These are phyloP conservation scores for Pleurotus salmoneostramineus DNA, from an alignment of 768 basidiomycete species.

Conservation along the genomic window DNA sequence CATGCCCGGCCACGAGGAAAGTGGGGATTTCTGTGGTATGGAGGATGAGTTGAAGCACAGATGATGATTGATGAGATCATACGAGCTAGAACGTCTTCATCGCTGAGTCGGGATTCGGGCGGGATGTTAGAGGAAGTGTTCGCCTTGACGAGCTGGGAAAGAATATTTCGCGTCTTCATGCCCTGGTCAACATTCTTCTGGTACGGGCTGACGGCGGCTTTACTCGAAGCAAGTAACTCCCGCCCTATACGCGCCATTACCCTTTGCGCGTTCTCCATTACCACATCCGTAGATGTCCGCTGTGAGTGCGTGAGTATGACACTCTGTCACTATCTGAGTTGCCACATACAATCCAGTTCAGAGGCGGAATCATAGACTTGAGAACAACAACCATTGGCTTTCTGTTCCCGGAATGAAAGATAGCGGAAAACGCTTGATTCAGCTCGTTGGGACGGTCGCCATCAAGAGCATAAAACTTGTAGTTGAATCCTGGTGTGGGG, in stretches of 20 bases:
- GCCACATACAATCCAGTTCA: slow-evolving; percentile 34
- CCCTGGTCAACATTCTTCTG: not conserved
- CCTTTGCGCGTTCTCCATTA: slow-evolving; percentile 24
- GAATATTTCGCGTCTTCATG: not conserved
- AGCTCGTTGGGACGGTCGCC: slow-evolving; percentile 40
- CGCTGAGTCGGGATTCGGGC: slow-evolving; percentile 37
- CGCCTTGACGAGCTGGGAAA: slow-evolving; percentile 39
- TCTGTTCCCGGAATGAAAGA: slow-evolving; percentile 40
- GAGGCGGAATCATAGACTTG: slow-evolving; percentile 27
- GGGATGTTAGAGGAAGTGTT: slow-evolving; percentile 51
- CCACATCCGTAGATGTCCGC: slow-evolving; percentile 26
- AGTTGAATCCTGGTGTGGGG: slow-evolving; percentile 21
- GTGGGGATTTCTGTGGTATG: slow-evolving; percentile 39
- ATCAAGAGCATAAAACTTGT: slow-evolving; percentile 27
- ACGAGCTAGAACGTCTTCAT: slow-evolving; percentile 43
- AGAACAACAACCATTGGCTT: slow-evolving; percentile 29
- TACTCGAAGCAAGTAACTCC: slow-evolving; percentile 48
- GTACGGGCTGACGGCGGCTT: slow-evolving; percentile 22
- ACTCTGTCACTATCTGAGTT: not conserved
- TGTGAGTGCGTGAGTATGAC: slow-evolving; percentile 9
- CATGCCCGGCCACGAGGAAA: slow-evolving; percentile 45
- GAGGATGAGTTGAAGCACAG: not conserved
- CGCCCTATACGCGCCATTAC: slow-evolving; percentile 49
- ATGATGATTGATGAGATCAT: slow-evolving; percentile 10
- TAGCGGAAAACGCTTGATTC: slow-evolving; percentile 45